Evolutionary conservation across 2,329 filamentous ascomycete species (phyloP), one percentile per base, ranked within the genome.

Genomic region (Pestalotiopsis fici): DNA sequence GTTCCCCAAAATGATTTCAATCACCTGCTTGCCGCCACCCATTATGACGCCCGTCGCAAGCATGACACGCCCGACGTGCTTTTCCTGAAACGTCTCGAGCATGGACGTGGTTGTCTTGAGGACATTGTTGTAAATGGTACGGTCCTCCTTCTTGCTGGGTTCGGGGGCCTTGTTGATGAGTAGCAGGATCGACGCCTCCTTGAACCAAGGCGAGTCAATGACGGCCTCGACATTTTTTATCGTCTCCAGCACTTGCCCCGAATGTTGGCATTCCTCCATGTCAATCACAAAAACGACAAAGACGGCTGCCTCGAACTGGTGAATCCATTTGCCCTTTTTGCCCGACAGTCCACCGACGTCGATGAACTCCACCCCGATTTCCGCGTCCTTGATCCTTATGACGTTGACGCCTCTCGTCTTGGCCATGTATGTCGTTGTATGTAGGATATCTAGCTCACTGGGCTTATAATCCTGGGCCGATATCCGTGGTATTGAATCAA

Each of bases 261-360:
- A 25, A 6, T 66, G 39, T 27, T 66, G 39, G 28, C 57, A 66
- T 37, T 66, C 56, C n/a, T 66, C 64, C 3, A 66, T 23, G 39
- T 66, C 64, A 21, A 66, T 56, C 15, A 66, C 64, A 21, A 66
- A 66, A 4, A 66, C 57, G 11, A 66, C 28, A 27, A 66, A 61
- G 11, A 39, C 23, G 18, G 64, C 64, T 18, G 57, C 64, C n/a
- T 66, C 64, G 23, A 66, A 66, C 37, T 66, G 64, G 21, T 66
- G 64, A 28, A 66, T 66, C 64, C 64, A 66, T 57, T 66, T 66
- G 37, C 57, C 47, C 21, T 31, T 60, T 25, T 66, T 66, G 37
- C 64, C 64, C 2, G 37, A 47, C 3, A 66, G 64, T 9, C 64
- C 64, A 5, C 64, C 64, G 4, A 66, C 57, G 25, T 66, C 64